phyloP scores from a whole-genome alignment of 164 flowering plant genomes.

The Buxus sempervirens region DNA sequence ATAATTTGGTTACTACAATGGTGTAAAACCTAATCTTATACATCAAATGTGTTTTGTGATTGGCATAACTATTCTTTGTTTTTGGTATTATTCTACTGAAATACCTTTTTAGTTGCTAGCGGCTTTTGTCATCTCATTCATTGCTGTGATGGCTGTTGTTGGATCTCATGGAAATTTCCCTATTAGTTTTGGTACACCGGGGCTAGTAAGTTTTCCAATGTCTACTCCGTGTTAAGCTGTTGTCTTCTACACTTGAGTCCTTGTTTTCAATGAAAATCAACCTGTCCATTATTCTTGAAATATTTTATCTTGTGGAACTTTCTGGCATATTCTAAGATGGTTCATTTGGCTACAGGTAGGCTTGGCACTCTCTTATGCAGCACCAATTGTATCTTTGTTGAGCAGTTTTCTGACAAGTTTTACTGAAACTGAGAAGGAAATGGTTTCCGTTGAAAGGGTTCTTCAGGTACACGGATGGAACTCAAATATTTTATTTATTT shows the following conservation, averaged over 20 bases:
- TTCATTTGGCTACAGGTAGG: constrained; percentile 61
- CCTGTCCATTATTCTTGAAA: not conserved
- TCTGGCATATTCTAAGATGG: constrained; percentile 5
- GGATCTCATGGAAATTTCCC: constrained; percentile 64
- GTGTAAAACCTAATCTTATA: too few relatives aligned
- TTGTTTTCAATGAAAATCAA: not conserved
- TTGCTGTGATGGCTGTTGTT: constrained; percentile 84
- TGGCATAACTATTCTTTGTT: not conserved
- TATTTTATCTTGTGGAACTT: not conserved
- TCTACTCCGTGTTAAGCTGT: not conserved
- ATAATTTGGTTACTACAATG: not conserved
- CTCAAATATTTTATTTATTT: constrained; percentile 3
- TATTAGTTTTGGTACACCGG: constrained; percentile 75
- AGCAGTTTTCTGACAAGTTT: constrained; percentile 88
- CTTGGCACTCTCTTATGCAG: constrained; percentile 92
- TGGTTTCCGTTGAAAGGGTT: constrained; percentile 92
- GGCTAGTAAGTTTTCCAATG: constrained; percentile 50
- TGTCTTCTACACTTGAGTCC: not conserved
- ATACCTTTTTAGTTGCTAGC: constrained; percentile 63
- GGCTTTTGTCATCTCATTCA: constrained; percentile 70
- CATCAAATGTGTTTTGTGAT: not conserved
- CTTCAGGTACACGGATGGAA: constrained; percentile 50
- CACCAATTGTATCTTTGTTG: constrained; percentile 80
- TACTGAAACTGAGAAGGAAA: constrained; percentile 97
- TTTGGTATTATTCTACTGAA: constrained; percentile 13